Base-by-base conservation (phyloP, 371 early-diverging fungal genomes). In the Syncephalastrum contaminatum region DNA sequence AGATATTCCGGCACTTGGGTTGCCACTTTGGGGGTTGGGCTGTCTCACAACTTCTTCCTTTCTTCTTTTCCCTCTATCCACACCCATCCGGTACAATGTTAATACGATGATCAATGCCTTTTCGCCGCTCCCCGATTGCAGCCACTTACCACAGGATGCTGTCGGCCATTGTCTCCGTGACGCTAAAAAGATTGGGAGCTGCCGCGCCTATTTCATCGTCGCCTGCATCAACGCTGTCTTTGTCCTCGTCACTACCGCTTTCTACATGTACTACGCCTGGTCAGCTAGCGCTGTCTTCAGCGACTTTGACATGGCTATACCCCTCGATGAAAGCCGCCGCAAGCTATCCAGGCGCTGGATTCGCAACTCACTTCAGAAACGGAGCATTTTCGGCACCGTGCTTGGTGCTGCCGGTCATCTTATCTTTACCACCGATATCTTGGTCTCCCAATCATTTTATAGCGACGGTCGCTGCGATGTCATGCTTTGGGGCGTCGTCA, bases 321-420 rank as follows among this genome's bases (percentile, higher is more conserved):
- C 36, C 36, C 36, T 30, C 36, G 39, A 18, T 18, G 22, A 51
- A 46, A 25, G 48, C n/a, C 52, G 57, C 13, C 51, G 25, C 15
- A 60, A 43, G 18, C 15, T 58, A 16, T 48, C 44, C 14, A 22
- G 36, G 6, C 27, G 42, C 7, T 58, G 56, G 54, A 44, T 48
- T 27, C 49, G 59, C 1, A 51, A 59, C 22, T 58, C 66, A 6
- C 16, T 75, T 5, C 55, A 52, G n/a, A 65, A 66, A 21, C 44
- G 72, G 43, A 66, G 70, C 13, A 36, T 67, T 4, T 53, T 57
- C n/a, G 63, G 59, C 2, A 68, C 70, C 1, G 54, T 53, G 0
- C 25, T 75, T 20, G 72, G 72, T 10, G 70, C 72, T 0, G 6
- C 62, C 3, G 76, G 76, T n/a, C 64, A 75, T 54, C 20, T 75